Conservation (phyloP, 371 early-diverging fungal genomes). For the Mucor saturninus region DNA sequence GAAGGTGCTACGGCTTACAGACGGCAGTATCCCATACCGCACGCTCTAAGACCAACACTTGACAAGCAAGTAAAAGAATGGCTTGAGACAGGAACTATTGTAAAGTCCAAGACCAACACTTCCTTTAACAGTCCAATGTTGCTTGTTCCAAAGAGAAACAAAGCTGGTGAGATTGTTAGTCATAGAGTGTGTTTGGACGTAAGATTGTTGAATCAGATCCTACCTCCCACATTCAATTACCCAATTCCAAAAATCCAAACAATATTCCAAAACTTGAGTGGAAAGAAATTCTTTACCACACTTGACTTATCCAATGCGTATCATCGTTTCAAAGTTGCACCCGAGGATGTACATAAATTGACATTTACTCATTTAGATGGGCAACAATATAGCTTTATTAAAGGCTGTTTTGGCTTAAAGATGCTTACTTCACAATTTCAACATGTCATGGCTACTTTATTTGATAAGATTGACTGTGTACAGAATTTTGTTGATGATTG, state of each 20-base stretch:
- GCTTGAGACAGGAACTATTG: constrained; percentile 1
- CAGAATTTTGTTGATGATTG: constrained; percentile 9
- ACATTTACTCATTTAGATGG: constrained; percentile 24
- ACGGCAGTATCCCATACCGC: constrained; percentile 6
- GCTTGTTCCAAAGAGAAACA: constrained; percentile 3
- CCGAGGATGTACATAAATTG: constrained; percentile 20
- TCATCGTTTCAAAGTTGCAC: constrained; percentile 32
- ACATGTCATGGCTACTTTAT: background rate
- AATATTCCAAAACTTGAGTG: constrained; percentile 21
- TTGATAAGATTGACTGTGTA: constrained; percentile 4
- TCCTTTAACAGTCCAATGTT: constrained; percentile 6
- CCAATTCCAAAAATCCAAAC: background rate
- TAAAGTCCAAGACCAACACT: background rate
- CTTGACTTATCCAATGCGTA: constrained; percentile 34
- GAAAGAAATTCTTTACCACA: constrained; percentile 19
- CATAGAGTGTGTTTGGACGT: constrained; percentile 7
- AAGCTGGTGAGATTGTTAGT: background rate
- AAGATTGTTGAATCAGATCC: constrained; percentile 6
- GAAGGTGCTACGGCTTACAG: constrained; percentile 5
- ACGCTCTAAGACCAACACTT: background rate
- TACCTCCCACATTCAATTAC: constrained; percentile 4
- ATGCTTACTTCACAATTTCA: constrained; percentile 29
- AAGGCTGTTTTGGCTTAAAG: constrained; percentile 35
- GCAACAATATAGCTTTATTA: constrained; percentile 17
- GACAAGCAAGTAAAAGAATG: constrained; percentile 8